These are phyloP conservation scores for Pleurotus ostreatus DNA, from an alignment of 768 basidiomycete genomes.

Conservation along the genomic window DNA sequence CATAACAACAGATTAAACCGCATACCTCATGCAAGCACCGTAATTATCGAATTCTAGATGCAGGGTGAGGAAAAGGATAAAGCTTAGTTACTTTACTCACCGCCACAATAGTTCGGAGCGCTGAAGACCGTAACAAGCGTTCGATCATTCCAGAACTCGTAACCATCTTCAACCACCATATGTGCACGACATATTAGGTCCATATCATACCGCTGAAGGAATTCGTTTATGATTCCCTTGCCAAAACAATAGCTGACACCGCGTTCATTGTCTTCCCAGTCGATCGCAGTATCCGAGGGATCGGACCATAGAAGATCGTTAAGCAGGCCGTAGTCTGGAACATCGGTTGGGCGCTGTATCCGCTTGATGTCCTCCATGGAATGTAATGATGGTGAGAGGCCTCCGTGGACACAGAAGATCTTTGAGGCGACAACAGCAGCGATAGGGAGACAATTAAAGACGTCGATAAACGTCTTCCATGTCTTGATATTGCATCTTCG, in stretches of 20 bases:
- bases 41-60: slow-evolving; percentile 88
- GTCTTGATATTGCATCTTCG: slow-evolving; percentile 99
- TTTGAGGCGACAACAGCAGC: slow-evolving; percentile 98
- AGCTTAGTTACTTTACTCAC: slow-evolving; percentile 43
- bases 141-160: slow-evolving; percentile 99
- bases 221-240: slow-evolving; percentile 95
- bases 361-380: slow-evolving; percentile 99
- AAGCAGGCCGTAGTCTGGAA: slow-evolving; percentile 95
- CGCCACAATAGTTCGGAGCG: slow-evolving; percentile 95
- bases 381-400: slow-evolving; percentile 87
- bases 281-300: slow-evolving; percentile 93
- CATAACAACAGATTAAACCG: slow-evolving; percentile 12
- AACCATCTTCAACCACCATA: slow-evolving; percentile 99
- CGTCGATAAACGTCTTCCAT: slow-evolving; percentile 99
- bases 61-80: slow-evolving; percentile 13
- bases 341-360: slow-evolving; percentile 96
- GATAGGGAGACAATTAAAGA: slow-evolving; percentile 98
- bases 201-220: slow-evolving; percentile 94
- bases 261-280: slow-evolving; percentile 99
- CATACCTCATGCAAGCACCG: slow-evolving; percentile 89
- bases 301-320: slow-evolving; percentile 99
- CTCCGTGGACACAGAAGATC: slow-evolving; percentile 99
- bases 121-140: slow-evolving; percentile 98
- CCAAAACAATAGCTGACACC: slow-evolving; percentile 99
- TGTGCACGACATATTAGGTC: slow-evolving; percentile 99